Percentiles rank a stretch among this genome's conserved stretches.
phyloP scores from a whole-genome alignment of 2,329 filamentous ascomycete species.

The Lizonia empirigonia region DNA sequence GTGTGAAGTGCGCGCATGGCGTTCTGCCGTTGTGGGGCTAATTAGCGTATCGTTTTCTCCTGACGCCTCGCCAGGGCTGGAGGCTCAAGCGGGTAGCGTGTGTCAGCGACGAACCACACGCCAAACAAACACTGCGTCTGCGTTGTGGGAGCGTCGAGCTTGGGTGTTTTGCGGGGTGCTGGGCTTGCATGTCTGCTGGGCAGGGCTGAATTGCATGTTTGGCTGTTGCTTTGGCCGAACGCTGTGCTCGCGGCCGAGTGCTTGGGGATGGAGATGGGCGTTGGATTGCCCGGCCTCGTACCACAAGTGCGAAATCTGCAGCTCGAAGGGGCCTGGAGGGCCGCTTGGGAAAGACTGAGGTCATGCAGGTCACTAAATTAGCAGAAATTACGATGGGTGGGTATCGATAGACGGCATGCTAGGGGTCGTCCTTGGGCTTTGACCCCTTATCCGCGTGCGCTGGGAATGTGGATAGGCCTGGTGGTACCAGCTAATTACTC shows the following conservation, averaged over 20 bases:
- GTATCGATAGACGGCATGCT: slow-evolving; percentile 40
- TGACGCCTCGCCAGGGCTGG: slow-evolving; percentile 3
- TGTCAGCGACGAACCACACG: background rate
- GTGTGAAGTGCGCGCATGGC: slow-evolving; percentile 6
- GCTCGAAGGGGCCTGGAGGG: slow-evolving; percentile 34
- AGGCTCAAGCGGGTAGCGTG: slow-evolving; percentile 8
- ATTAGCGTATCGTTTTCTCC: slow-evolving; percentile 16
- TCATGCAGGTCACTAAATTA: slow-evolving; percentile 44
- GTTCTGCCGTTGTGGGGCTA: slow-evolving; percentile 8
- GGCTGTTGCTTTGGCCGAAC: no score
- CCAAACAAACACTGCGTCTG: background rate
- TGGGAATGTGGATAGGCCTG: slow-evolving; percentile 38
- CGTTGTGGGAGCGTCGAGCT: no score
- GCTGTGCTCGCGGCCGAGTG: no score
- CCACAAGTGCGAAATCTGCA: background rate
- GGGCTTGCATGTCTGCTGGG: no score
- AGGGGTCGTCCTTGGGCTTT: slow-evolving; percentile 23
- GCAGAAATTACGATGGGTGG: slow-evolving; percentile 43
- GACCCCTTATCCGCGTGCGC: slow-evolving; percentile 31
- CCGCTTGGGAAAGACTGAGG: slow-evolving; percentile 33
- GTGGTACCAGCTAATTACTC: slow-evolving; percentile 32
- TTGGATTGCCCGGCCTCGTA: background rate
- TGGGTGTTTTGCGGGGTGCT: no score
- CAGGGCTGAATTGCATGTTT: no score
- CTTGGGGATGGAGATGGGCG: background rate